Conservation (phyloP, 352 stramenopile genomes). For the Phytophthora litchii region DNA sequence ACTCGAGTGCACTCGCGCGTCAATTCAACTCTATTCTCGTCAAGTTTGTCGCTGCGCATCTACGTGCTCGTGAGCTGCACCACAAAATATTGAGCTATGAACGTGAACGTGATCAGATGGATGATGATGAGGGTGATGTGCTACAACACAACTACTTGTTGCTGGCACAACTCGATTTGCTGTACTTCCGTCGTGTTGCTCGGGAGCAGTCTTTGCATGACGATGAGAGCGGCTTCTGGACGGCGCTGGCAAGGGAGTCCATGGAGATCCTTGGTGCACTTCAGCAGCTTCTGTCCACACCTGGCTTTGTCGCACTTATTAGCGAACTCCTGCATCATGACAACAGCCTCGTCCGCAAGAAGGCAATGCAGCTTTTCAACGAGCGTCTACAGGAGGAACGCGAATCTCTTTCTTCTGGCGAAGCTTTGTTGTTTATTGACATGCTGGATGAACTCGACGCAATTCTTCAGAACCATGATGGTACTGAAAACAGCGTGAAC, state of each 20-base stretch:
- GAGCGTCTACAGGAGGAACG: slow-evolving; percentile 80
- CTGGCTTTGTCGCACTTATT: slow-evolving; percentile 87
- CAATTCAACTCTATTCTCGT: slow-evolving; percentile 67
- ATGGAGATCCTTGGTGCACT: slow-evolving; percentile 82
- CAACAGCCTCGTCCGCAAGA: slow-evolving; percentile 86
- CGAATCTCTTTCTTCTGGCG: slow-evolving; percentile 57
- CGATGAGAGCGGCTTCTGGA: slow-evolving; percentile 62
- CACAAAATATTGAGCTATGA: slow-evolving; percentile 71
- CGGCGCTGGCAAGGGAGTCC: slow-evolving; percentile 48
- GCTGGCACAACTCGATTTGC: slow-evolving; percentile 75
- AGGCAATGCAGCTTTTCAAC: slow-evolving; percentile 90
- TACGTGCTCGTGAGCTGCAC: slow-evolving; percentile 72
- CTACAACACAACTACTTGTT: slow-evolving; percentile 85
- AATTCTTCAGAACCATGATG: slow-evolving; percentile 71
- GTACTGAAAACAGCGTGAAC: slow-evolving; percentile 70
- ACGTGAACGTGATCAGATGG: slow-evolving; percentile 40
- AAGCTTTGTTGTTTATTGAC: slow-evolving; percentile 86
- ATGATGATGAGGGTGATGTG: slow-evolving; percentile 45
- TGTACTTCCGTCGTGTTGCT: slow-evolving; percentile 85
- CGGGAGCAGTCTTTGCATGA: slow-evolving; percentile 69
- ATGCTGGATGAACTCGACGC: slow-evolving; percentile 85
- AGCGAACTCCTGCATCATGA: slow-evolving; percentile 86
- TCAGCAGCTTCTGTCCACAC: slow-evolving; percentile 85
- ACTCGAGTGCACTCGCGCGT: slow-evolving; percentile 51
- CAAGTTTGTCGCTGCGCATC: slow-evolving; percentile 70